These are phyloP conservation scores for Boletus reticuloceps DNA, from an alignment of 768 basidiomycete genomes.

Conservation along the genomic window DNA sequence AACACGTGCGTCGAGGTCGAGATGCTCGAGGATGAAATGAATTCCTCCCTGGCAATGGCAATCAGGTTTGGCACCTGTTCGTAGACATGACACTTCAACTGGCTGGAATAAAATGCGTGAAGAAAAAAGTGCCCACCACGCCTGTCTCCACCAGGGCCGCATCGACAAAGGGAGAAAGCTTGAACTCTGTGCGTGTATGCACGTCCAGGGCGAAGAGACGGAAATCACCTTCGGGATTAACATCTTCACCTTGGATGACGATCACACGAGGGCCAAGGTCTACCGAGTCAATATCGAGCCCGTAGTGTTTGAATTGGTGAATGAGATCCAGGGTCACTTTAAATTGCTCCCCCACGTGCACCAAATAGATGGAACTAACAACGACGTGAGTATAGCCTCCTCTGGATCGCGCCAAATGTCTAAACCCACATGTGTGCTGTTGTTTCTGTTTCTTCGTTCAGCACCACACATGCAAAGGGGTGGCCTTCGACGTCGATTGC, in stretches of 20 bases:
- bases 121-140: background rate
- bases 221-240: background rate
- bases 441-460: background rate
- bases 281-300: background rate
- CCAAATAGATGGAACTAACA: slow-evolving; percentile 6
- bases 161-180: background rate
- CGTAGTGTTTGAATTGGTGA: slow-evolving; percentile 7
- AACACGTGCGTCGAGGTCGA: slow-evolving; percentile 23
- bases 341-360: background rate
- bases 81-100: background rate
- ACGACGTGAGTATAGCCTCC: background rate
- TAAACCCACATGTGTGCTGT: slow-evolving; percentile 2
- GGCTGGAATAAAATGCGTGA: background rate
- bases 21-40: background rate
- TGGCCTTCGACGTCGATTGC: slow-evolving; percentile 10
- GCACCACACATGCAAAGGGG: slow-evolving; percentile 14
- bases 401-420: background rate
- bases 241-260: background rate
- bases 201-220: background rate
- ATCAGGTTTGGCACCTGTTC: background rate
- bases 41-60: background rate
- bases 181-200: background rate
- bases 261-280: background rate
- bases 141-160: background rate
- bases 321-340: slow-evolving; percentile 9